Conservation (phyloP, 2,329 filamentous ascomycete species). For the Cordyceps militaris region DNA sequence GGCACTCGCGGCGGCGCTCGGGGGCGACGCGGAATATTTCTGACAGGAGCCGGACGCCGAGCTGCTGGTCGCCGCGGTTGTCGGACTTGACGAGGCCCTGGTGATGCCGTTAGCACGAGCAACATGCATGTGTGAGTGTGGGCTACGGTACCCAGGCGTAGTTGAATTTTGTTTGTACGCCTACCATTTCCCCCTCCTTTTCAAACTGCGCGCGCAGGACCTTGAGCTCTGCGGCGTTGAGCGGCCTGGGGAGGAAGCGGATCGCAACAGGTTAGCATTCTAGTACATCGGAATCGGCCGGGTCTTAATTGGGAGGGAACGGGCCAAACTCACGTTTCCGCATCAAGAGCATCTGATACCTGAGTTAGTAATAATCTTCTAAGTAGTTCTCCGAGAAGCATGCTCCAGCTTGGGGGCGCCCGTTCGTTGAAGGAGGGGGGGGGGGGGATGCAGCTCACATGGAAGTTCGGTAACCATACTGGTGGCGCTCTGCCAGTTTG, state of each 20-base stretch:
- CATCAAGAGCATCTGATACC: conserved; percentile 82
- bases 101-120: neutral
- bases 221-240: conserved; percentile 86
- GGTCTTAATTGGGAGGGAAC: neutral
- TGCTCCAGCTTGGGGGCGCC: neutral
- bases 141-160: conserved; percentile 80
- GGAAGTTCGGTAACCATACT: conserved; percentile 43
- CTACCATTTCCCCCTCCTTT: conserved; percentile 94
- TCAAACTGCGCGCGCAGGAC: conserved; percentile 92
- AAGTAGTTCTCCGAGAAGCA: neutral
- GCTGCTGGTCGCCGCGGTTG: conserved; percentile 77
- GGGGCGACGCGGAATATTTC: conserved; percentile 94
- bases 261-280: conserved; percentile 13
- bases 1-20: conserved; percentile 91
- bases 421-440: neutral
- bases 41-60: conserved; percentile 85
- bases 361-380: neutral
- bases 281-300: neutral
- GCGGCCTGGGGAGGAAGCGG: conserved; percentile 50
- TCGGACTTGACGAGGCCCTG: conserved; percentile 94
- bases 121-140: neutral
- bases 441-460: conserved; percentile 30
- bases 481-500: neutral
- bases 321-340: conserved; percentile 65
- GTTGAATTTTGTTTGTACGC: conserved; percentile 98